Evolutionary conservation across 2,329 filamentous ascomycete genomes (phyloP), one percentile per base, ranked within the genome.

Genomic region (Epichloe bromicola): DNA sequence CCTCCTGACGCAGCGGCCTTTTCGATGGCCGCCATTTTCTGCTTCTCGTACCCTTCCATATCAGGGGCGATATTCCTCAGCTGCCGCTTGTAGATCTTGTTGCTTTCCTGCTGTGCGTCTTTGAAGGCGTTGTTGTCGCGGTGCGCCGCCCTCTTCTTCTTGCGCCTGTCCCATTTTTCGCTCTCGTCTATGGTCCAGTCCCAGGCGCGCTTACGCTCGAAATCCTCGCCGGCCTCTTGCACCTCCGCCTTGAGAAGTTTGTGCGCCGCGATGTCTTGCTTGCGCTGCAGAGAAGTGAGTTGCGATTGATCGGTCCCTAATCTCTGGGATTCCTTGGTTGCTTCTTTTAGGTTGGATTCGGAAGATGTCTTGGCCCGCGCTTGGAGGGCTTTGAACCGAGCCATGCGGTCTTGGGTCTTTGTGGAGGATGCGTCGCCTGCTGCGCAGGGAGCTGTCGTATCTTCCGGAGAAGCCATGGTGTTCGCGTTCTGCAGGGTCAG

Each of bases 141-240:
- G 61, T 86, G 85, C 17, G 80, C 79, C 53, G 81, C 80, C 71
- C 89, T 94, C 76, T 95, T 95, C 62, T 85, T 86, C 66, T 94
- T 72, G 34, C 90, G 83, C 70, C 84, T 85, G 67, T 98, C 93
- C 93, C 93, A 98, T 58, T 79, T 81, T 70, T 96, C 93, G 59
- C 82, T 86, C 70, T 98, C 93, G 57, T 98, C 93, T 6, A 91
- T 74, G 1, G 93, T 98, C 87, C 93, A 98, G 71, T 97, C 93
- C 93, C 93, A 98, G 1, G 93, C 93, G 40, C 93, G 83, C 70
- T 97, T 96, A 58, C 93, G 86, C 74, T 98, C 93, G 63, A 97
- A 98, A 67, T 97, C 93, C 51, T 87, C 88, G 36, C 89, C 89
- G 0, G 77, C 74, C 17, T 87, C 88, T 65, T 90, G 87, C 2